Base-by-base conservation (phyloP, 805 yeast species). In the Tetrapisispora pingtungensis region DNA sequence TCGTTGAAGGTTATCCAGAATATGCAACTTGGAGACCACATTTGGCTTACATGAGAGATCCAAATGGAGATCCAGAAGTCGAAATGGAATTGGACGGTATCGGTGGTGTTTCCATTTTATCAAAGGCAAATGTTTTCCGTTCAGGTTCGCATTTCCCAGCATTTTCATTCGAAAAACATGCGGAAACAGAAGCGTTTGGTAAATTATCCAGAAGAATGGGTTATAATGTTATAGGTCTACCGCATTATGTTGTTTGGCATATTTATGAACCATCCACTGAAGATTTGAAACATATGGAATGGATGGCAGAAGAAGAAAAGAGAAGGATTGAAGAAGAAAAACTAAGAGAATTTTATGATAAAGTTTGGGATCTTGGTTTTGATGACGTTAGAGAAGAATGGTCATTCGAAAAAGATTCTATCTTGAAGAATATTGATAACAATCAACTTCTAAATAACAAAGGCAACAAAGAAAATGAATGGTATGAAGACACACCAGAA, bases 231-330 rank as follows among this genome's bases (percentile, higher is more conserved):
- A 74, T 81, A 48, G 97, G 97, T 0, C 72, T 90, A 54, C 95
- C 96, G 12, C 96, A 90, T 66, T 90, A 90, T 62, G 94, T 87
- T 30, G 83, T 90, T 44, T 90, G 97, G 97, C 96, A 88, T 64
- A 81, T 86, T 51, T 90, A 90, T 65, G 97, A 90, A 69, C 97
- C 97, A 22, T 83, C 95, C 17, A 78, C 81, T 22, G 97, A 89
- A 63, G 97, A 90, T 69, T 71, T 89, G 63, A 75, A 77, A 61
- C 84, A 81, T 55, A 82, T 84, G 89, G 89, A 81, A 57, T 82
- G 89, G 89, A 77, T 84, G 84, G 90, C 88, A 1, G 74, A 80
- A 57, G 90, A 83, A 63, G 93, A 84, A 58, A 69, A 74, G 26
- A 72, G 86, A 52, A 74, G 72, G 53, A 67, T 72, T 48, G 84